phyloP scores from a whole-genome alignment of 2,329 filamentous ascomycete species.

The Pseudophaeomoniella oleicola region DNA sequence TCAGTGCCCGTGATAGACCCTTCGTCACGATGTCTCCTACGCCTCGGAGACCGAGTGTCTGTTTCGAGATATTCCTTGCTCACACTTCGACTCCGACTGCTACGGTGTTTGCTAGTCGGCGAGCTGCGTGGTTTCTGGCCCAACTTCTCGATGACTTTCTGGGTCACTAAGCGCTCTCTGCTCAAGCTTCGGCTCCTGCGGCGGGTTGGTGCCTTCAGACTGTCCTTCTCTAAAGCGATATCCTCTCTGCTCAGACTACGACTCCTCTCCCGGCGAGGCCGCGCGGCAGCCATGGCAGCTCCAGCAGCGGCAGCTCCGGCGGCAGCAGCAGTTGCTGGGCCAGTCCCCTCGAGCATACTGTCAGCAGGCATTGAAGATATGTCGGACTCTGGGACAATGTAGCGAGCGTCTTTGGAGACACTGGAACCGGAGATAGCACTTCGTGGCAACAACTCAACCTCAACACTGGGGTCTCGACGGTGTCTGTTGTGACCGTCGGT shows the following conservation, averaged over 20 bases:
- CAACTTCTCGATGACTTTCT: conserved; percentile 56
- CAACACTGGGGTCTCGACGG: conserved; percentile 55
- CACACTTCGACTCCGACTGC: conserved; percentile 28
- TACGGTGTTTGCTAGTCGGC: conserved; percentile 24
- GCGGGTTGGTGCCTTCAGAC: conserved; percentile 44
- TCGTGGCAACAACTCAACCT: conserved; percentile 69
- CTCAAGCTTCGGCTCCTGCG: conserved; percentile 49
- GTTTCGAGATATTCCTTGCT: conserved; percentile 30
- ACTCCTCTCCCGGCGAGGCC: conserved; percentile 32
- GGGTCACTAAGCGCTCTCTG: conserved; percentile 48
- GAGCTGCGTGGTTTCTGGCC: conserved; percentile 34
- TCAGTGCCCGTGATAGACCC: conserved; percentile 41
- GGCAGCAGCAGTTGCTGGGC: not conserved
- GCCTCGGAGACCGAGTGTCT: conserved; percentile 29
- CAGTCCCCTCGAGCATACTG: conserved; percentile 44
- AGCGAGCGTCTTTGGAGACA: conserved; percentile 45
- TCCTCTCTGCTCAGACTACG: conserved; percentile 32
- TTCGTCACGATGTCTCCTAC: conserved; percentile 35
- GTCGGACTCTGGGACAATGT: conserved; percentile 59
- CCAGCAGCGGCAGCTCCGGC: conserved; percentile 18
- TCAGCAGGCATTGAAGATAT: conserved; percentile 72
- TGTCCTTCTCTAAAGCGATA: conserved; percentile 20
- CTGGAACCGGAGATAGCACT: conserved; percentile 54
- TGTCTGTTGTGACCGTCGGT: conserved; percentile 68
- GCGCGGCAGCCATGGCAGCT: conserved; percentile 23